A percentile compares a stretch with the other conserved stretches of the same genome.
Conservation (phyloP, 306 rosid species). For the Benincasa hispida region DNA sequence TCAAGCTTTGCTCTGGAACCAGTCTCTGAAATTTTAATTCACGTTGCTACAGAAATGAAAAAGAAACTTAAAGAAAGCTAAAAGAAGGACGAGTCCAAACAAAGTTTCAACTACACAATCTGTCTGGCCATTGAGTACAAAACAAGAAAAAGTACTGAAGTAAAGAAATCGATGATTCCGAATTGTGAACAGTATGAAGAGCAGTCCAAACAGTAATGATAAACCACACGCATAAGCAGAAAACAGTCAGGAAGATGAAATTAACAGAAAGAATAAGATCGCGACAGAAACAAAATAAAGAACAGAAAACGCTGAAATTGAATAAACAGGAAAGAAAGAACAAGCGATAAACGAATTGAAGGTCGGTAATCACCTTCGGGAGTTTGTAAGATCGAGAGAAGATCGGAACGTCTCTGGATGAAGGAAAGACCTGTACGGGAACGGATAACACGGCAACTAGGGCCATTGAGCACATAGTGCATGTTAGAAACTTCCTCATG, state of each 20-base stretch:
- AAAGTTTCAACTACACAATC: neutral
- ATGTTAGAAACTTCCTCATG: constrained; percentile 49
- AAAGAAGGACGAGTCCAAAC: neutral
- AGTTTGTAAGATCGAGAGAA: constrained; percentile 51
- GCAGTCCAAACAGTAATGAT: neutral
- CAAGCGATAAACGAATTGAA: neutral
- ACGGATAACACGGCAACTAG: constrained; percentile 42
- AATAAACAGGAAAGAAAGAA: neutral
- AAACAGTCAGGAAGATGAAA: neutral
- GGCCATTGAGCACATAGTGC: constrained; percentile 44
- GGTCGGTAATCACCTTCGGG: constrained; percentile 36
- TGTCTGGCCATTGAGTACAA: neutral
- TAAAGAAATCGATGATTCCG: neutral
- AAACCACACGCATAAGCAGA: neutral
- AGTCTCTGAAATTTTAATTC: neutral
- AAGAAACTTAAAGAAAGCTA: neutral
- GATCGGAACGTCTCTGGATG: constrained; percentile 30
- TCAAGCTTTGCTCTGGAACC: constrained; percentile 7
- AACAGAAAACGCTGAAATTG: neutral
- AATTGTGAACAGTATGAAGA: neutral
- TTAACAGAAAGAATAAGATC: neutral
- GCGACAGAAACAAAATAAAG: neutral
- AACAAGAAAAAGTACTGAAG: neutral
- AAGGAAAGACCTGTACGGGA: constrained; percentile 47
- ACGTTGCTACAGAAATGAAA: constrained; percentile 3